phyloP scores from a whole-genome alignment of 306 rosid species.

The Cyclanthera cordifolia region DNA sequence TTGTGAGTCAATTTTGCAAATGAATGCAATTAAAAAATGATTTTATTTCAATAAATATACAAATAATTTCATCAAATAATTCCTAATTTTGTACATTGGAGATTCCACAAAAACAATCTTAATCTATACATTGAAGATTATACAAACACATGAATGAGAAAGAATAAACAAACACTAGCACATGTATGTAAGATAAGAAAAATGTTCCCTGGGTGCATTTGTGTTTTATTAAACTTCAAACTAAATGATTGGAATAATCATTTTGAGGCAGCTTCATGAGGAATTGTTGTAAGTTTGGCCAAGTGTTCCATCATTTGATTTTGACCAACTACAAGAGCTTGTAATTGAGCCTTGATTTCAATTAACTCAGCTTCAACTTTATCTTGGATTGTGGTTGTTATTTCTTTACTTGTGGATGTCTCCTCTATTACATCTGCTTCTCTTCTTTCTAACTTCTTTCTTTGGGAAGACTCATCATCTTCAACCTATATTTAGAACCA shows the following conservation, averaged over 20 bases:
- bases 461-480: background rate
- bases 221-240: too few species aligned
- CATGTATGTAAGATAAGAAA: too few species aligned
- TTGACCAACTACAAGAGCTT: slow-evolving; percentile 3
- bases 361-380: slow-evolving; percentile 7
- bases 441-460: background rate
- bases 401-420: slow-evolving; percentile 2
- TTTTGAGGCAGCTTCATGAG: background rate
- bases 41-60: background rate
- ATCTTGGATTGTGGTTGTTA: background rate
- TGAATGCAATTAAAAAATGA: too few species aligned
- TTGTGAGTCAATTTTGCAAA: too few species aligned
- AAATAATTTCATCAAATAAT: too few species aligned
- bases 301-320: slow-evolving; percentile 11
- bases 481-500: background rate
- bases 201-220: too few species aligned
- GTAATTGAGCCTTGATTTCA: slow-evolving; percentile 8
- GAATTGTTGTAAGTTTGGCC: background rate
- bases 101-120: background rate
- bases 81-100: background rate
- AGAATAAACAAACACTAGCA: too few species aligned
- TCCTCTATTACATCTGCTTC: background rate
- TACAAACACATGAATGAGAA: too few species aligned
- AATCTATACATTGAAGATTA: background rate
- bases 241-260: background rate